Base-by-base conservation (phyloP, 1,284 basidiomycete species). In the Marasmius sp. region DNA sequence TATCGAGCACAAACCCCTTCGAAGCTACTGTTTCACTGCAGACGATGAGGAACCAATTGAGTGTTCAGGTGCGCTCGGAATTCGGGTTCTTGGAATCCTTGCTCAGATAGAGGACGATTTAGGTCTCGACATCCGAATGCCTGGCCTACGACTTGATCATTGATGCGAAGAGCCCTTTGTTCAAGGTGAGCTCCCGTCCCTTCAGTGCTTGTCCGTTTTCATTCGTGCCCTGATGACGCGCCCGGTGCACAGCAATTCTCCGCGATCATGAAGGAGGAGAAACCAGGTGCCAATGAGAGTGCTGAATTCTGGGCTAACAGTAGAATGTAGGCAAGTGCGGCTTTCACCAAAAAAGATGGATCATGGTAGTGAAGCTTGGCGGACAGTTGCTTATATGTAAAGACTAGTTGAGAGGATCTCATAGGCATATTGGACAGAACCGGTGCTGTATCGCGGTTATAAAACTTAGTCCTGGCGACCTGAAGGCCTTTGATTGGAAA, bases 1-100 rank as follows among this genome's bases (percentile, higher is more conserved):
- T 97, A 1, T 93, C 92, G 1, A 92, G 89, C 47, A 89, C 86
- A 68, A 95, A 96, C 70, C 78, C 79, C 50, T 86, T 86, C 64
- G 91, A 91, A 69, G 78, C 89, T 1, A 82, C 85, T 22, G 77
- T 83, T 65, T 88, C 89, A 0, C 76, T 91, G 39, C 52, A 54
- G 34, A 34, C 33, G 20, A 54, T 54, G 52, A 34, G 50, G 50
- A 47, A 20, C 16, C 45, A 47, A n/a, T 47, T 47, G 11, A 47
- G 20, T n/a, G 45, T 47, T 47, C 45, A 47, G 45, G 45, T 47
- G 16, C 16, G 20, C 20, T 47, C 20, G 16, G 14, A 4, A 18
- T 47, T 47, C 16, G 6, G 1, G 45, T 47, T 27, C 27, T 27
- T 27, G 5, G 27, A 27, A 27, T 27, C 27, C 27, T 27, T 27